Conservation (phyloP, 2,329 filamentous ascomycete species). For the Aspergillus sclerotialis region DNA sequence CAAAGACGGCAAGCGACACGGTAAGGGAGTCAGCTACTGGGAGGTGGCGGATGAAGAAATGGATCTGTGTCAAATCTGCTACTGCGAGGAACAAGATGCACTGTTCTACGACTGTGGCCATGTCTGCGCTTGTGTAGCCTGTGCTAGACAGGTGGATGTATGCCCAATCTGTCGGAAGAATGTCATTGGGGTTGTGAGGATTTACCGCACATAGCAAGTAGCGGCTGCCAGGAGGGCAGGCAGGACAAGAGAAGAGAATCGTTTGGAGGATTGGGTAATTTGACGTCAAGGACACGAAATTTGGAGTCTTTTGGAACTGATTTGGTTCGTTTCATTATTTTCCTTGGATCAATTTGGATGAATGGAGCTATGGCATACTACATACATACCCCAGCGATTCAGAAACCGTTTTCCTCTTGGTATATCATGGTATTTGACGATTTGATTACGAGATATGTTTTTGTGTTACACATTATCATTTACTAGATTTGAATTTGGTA, state of each 20-base stretch:
- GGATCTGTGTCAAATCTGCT: slow-evolving; percentile 56
- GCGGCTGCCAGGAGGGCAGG: too few species aligned
- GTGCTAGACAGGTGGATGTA: slow-evolving; percentile 51
- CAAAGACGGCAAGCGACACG: slow-evolving; percentile 53
- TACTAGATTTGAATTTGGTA: too few species aligned
- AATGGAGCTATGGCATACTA: too few species aligned
- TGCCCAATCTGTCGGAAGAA: slow-evolving; percentile 57
- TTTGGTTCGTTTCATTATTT: not conserved
- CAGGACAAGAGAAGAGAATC: too few species aligned
- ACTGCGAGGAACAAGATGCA: slow-evolving; percentile 52
- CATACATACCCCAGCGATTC: too few species aligned
- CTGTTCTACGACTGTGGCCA: slow-evolving; percentile 59
- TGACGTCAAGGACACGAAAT: not conserved
- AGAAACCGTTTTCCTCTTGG: too few species aligned
- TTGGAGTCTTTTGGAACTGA: not conserved
- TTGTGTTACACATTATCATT: too few species aligned
- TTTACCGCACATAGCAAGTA: slow-evolving; percentile 46
- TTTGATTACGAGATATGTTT: too few species aligned
- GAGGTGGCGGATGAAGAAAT: slow-evolving; percentile 56
- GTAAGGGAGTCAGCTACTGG: slow-evolving; percentile 57
- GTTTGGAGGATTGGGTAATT: too few species aligned
- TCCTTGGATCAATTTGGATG: too few species aligned
- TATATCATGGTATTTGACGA: too few species aligned
- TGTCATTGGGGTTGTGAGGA: slow-evolving; percentile 51
- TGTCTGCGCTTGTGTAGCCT: slow-evolving; percentile 54